Conservation (phyloP, 139 green algal species). For the Tetraselmis striata region DNA sequence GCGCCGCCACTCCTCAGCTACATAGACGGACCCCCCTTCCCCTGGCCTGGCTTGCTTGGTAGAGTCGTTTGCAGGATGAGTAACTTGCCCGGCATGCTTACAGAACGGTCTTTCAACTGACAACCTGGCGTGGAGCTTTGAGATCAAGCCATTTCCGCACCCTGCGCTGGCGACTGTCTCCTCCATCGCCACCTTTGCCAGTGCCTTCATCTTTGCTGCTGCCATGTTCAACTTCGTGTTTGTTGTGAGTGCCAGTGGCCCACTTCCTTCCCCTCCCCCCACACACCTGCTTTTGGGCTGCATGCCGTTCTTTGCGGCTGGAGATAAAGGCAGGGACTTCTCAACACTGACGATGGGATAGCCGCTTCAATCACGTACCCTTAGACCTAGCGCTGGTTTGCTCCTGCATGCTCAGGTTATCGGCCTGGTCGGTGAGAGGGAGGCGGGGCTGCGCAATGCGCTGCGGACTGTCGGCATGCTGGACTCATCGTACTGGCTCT, state of each 20-base stretch:
- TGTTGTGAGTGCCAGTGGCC: not conserved
- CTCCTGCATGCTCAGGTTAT: no score
- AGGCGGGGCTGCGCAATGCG: constrained; percentile 64
- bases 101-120: not conserved
- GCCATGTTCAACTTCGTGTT: constrained; percentile 61
- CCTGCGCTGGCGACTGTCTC: constrained; percentile 38
- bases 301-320: no score
- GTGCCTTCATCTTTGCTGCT: constrained; percentile 59
- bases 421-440: constrained; percentile 60
- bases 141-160: constrained; percentile 47
- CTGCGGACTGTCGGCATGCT: constrained; percentile 85
- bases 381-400: no score
- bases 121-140: constrained; percentile 37
- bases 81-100: not conserved
- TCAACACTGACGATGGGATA: no score
- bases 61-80: no score
- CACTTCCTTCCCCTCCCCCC: no score
- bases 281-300: no score
- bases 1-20: no score
- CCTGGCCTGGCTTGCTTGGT: no score
- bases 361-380: no score
- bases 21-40: no score
- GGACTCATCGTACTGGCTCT: constrained; percentile 79
- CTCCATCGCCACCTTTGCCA: constrained; percentile 33
- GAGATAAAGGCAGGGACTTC: no score